Evolutionary conservation across 2,329 filamentous ascomycete genomes (phyloP).

Genomic region (Xylaria polymorpha): DNA sequence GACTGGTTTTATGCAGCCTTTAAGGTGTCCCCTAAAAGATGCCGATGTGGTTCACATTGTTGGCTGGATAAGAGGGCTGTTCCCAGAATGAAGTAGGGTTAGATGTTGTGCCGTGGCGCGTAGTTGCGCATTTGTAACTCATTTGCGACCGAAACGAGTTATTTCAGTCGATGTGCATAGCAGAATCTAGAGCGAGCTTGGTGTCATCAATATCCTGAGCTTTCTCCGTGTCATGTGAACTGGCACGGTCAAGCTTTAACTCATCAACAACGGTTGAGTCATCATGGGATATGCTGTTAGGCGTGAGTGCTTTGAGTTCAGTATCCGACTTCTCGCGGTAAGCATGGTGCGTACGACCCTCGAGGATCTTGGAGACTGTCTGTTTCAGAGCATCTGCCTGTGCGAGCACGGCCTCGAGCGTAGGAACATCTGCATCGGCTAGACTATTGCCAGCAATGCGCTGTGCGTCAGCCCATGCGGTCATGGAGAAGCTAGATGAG

Average conservation of each 20-base stretch:
- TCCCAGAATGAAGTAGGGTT: neutral
- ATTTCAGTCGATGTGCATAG: slow-evolving; percentile 46
- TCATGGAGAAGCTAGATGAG: slow-evolving; percentile 58
- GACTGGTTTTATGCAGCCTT: neutral
- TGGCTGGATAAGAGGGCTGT: slow-evolving; percentile 1
- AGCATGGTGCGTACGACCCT: slow-evolving; percentile 35
- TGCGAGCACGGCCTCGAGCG: slow-evolving; percentile 61
- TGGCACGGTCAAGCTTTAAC: slow-evolving; percentile 34
- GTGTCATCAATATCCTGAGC: slow-evolving; percentile 23
- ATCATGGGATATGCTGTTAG: slow-evolving; percentile 37
- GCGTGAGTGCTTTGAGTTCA: slow-evolving; percentile 34
- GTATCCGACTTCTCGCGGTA: slow-evolving; percentile 24
- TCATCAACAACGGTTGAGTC: slow-evolving; percentile 40
- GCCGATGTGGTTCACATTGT: neutral
- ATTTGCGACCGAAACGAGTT: neutral
- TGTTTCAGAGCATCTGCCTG: slow-evolving; percentile 59
- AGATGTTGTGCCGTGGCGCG: neutral
- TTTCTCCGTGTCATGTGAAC: slow-evolving; percentile 28
- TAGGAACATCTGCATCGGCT: slow-evolving; percentile 55
- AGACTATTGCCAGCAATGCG: slow-evolving; percentile 58
- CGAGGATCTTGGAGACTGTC: slow-evolving; percentile 56
- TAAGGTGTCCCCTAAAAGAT: slow-evolving; percentile 3
- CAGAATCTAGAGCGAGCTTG: slow-evolving; percentile 33
- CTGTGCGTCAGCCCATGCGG: slow-evolving; percentile 60
- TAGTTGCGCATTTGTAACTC: slow-evolving; percentile 3